phyloP scores from a whole-genome alignment of 441 rosid species.

The Erysimum cheiri region DNA sequence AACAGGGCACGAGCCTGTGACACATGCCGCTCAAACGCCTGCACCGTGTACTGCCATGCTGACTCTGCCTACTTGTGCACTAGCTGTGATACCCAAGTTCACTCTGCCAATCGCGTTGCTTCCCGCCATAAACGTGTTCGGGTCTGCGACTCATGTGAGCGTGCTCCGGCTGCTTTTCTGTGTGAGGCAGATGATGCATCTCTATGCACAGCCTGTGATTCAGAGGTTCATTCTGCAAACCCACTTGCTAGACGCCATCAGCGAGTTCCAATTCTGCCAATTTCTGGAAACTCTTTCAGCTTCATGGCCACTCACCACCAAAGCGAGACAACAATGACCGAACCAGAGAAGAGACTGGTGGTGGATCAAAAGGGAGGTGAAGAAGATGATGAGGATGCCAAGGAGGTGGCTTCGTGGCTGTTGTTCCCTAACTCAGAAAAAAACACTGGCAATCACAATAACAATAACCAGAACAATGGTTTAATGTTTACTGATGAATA shows the following conservation, averaged over 20 bases:
- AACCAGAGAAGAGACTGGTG: constrained; percentile 44
- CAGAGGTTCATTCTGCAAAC: constrained; percentile 93
- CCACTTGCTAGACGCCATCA: constrained; percentile 94
- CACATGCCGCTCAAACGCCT: constrained; percentile 66
- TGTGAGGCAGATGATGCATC: constrained; percentile 96
- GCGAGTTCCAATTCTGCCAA: constrained; percentile 70
- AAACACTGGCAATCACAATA: constrained; percentile 46
- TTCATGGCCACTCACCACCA: constrained; percentile 39
- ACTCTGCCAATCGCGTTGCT: constrained; percentile 82
- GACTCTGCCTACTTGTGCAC: constrained; percentile 86
- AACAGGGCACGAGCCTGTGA: constrained; percentile 78
- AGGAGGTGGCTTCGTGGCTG: constrained; percentile 85
- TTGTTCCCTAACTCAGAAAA: constrained; percentile 57
- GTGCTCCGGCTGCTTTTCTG: constrained; percentile 79
- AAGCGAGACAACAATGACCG: constrained; percentile 27
- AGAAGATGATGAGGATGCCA: constrained; percentile 55
- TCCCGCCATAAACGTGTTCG: constrained; percentile 85
- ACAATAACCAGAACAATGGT: constrained; percentile 44
- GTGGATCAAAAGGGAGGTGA: constrained; percentile 46
- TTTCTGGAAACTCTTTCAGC: constrained; percentile 48
- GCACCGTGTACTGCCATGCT: constrained; percentile 84
- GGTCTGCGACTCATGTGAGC: constrained; percentile 88
- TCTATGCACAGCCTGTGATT: constrained; percentile 78
- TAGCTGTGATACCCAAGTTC: constrained; percentile 71
- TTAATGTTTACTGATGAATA: constrained; percentile 65